A percentile compares a stretch with the other conserved stretches of the same genome.
Evolutionary conservation across 2,329 filamentous ascomycete genomes (phyloP).

Genomic region (Fusarium concolor): DNA sequence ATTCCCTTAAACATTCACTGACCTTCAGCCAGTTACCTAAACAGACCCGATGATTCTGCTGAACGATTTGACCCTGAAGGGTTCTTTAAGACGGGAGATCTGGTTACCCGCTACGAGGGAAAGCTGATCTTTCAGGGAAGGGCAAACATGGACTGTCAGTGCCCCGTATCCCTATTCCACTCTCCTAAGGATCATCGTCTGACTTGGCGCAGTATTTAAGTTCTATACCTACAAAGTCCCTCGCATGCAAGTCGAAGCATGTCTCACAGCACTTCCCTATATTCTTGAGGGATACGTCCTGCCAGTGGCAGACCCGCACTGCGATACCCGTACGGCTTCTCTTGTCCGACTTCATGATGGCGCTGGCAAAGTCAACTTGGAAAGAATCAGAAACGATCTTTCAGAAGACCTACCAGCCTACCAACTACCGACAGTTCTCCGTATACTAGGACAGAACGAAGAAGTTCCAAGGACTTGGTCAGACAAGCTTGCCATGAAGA

Average conservation of each 20-base stretch:
- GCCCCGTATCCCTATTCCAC: too few species aligned
- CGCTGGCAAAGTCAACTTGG: background rate
- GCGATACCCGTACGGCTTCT: background rate
- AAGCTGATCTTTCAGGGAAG: background rate
- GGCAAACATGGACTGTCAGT: conserved; percentile 1
- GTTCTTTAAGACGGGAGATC: conserved; percentile 3
- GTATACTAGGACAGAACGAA: background rate
- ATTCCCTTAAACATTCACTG: background rate
- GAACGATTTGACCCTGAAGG: background rate
- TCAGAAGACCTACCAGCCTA: background rate
- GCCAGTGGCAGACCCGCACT: background rate
- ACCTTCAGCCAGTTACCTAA: background rate
- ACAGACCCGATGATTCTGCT: background rate
- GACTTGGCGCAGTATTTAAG: background rate
- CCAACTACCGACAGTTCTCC: background rate
- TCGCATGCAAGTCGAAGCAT: background rate
- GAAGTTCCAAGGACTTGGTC: conserved; percentile 1
- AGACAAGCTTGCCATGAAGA: background rate
- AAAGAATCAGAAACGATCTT: background rate
- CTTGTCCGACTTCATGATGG: background rate
- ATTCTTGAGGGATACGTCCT: background rate
- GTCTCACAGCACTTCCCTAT: background rate
- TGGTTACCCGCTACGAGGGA: background rate
- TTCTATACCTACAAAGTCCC: background rate
- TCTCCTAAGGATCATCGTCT: too few species aligned